Evolutionary conservation across 768 basidiomycete genomes (phyloP).

Genomic region (Lentinus brumalis): DNA sequence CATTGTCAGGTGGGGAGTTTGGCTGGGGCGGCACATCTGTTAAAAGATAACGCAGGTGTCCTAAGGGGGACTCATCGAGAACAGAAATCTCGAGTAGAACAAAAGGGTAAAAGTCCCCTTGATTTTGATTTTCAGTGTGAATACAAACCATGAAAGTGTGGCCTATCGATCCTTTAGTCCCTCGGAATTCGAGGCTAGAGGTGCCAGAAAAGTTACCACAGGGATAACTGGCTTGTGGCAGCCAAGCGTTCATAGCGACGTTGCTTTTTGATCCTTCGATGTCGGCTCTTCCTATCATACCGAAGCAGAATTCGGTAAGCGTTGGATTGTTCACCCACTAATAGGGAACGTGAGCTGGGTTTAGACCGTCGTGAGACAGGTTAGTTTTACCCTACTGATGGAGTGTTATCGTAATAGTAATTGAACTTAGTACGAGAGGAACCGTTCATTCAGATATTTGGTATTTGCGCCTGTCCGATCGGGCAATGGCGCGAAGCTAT

Average conservation of each 20-base stretch:
- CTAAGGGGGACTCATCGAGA: conserved; percentile 77
- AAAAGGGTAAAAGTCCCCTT: conserved; percentile 81
- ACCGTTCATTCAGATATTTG: no score
- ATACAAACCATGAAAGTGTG: conserved; percentile 83
- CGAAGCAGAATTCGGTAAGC: conserved; percentile 80
- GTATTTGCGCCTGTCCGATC: no score
- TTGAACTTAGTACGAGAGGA: no score
- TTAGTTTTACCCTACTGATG: no score
- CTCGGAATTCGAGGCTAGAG: conserved; percentile 79
- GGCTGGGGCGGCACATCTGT: no score
- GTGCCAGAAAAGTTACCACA: conserved; percentile 82
- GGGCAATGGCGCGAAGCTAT: no score
- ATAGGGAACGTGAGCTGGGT: no score
- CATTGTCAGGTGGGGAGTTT: no score
- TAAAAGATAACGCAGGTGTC: no score
- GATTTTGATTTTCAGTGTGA: conserved; percentile 82
- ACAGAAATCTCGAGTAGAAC: conserved; percentile 81
- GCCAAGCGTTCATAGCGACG: conserved; percentile 84
- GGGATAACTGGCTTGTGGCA: conserved; percentile 81
- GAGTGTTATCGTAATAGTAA: no score
- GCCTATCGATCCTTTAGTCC: conserved; percentile 82
- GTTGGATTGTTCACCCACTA: no score
- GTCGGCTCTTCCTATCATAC: conserved; percentile 83
- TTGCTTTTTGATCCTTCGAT: conserved; percentile 84
- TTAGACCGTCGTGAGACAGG: no score